A percentile compares a stretch with the other conserved stretches of the same genome.
phyloP scores from a whole-genome alignment of 148 eudicot species.

The Tetragonia tetragonoides region DNA sequence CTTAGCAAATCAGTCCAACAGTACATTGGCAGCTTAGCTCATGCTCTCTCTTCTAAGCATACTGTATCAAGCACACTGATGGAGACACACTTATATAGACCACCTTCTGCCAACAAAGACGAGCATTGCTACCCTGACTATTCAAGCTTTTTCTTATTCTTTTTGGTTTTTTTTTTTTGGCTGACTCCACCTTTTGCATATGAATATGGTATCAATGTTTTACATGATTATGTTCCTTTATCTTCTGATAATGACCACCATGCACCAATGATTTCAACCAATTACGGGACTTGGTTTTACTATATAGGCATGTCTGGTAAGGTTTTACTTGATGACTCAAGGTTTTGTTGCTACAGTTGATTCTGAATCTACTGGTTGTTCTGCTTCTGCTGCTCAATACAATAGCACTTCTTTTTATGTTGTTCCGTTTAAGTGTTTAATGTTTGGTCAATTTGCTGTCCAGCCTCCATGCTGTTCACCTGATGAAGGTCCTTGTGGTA shows the following conservation, averaged over 20 bases:
- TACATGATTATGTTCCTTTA: background rate
- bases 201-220: background rate
- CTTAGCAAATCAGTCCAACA: too few relatives aligned
- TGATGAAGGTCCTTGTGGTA: constrained; percentile 54
- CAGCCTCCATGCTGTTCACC: constrained; percentile 80
- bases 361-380: background rate
- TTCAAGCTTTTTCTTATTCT: too few relatives aligned
- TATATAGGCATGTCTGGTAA: background rate
- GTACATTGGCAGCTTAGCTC: too few relatives aligned
- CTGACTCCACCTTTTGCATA: too few relatives aligned
- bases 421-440: background rate
- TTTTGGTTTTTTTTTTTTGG: too few relatives aligned
- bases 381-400: background rate
- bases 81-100: too few relatives aligned
- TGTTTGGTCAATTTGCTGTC: constrained; percentile 17
- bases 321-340: background rate
- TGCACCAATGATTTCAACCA: background rate
- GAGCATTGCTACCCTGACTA: too few relatives aligned
- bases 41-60: too few relatives aligned
- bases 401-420: background rate
- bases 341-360: background rate
- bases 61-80: too few relatives aligned
- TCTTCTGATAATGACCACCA: background rate
- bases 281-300: background rate
- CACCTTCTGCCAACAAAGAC: too few relatives aligned